phyloP scores from a whole-genome alignment of 805 yeast genomes.

The Teunomyces barrocoloradensis region DNA sequence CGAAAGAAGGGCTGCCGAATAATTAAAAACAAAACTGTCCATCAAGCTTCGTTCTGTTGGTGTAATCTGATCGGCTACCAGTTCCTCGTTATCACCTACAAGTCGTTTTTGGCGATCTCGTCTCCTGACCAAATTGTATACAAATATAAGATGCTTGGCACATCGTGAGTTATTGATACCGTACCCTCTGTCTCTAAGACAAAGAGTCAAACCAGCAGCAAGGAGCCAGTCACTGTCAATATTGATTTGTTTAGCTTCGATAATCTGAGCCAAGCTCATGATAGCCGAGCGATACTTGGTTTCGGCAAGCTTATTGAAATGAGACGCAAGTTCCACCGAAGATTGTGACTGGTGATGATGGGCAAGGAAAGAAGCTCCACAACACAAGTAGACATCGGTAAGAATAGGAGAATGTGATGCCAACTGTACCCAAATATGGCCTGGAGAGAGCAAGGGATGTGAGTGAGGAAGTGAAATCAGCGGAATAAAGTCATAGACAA shows the following conservation, averaged over 20 bases:
- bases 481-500: constrained; percentile 12
- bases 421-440: constrained; percentile 41
- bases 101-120: constrained; percentile 8
- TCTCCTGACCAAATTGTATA: constrained; percentile 31
- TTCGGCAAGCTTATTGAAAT: constrained; percentile 9
- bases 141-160: constrained; percentile 32
- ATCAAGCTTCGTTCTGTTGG: constrained; percentile 36
- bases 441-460: constrained; percentile 15
- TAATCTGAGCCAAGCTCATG: constrained; percentile 11
- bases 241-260: constrained; percentile 17
- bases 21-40: constrained; percentile 46
- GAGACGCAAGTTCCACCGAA: constrained; percentile 13
- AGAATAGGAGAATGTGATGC: constrained; percentile 60
- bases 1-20: constrained; percentile 36
- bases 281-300: constrained; percentile 9
- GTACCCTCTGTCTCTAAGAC: constrained; percentile 36
- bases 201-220: constrained; percentile 37
- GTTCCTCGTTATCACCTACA: constrained; percentile 6
- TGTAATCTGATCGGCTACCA: constrained; percentile 7
- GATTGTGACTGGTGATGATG: constrained; percentile 12
- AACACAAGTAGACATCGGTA: constrained; percentile 30
- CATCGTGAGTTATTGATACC: constrained; percentile 23
- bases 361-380: constrained; percentile 14
- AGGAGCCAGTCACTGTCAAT: constrained; percentile 40
- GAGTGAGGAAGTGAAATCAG: constrained; percentile 15